Percentiles rank a stretch among this genome's conserved stretches.
Evolutionary conservation across 1,284 basidiomycete species (phyloP).

Genomic region (Ceratobasidium sp.): DNA sequence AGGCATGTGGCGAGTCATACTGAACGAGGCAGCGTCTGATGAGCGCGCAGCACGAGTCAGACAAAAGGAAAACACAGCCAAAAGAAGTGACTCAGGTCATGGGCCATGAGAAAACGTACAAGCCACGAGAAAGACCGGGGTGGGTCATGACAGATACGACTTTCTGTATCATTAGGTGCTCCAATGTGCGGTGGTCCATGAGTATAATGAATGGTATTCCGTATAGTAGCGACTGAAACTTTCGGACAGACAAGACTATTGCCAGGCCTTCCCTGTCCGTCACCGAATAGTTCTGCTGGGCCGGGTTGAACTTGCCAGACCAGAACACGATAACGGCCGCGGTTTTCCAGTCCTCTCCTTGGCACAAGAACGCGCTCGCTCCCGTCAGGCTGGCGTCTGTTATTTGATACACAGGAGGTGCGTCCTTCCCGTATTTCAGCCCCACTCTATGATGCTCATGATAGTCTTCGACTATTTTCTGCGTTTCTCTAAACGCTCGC

Average conservation of each 20-base stretch:
- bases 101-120: no score
- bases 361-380: conserved; percentile 7
- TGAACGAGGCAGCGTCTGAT: no score
- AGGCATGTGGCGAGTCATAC: no score
- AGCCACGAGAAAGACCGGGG: no score
- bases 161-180: conserved; percentile 52
- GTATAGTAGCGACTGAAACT: conserved; percentile 48
- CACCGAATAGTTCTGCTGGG: conserved; percentile 19
- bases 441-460: background rate
- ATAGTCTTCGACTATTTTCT: conserved; percentile 11
- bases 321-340: background rate
- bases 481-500: conserved; percentile 7
- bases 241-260: conserved; percentile 48
- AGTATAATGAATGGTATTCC: background rate
- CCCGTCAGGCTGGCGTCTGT: conserved; percentile 32
- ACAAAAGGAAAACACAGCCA: no score
- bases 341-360: conserved; percentile 20
- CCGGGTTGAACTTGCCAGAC: conserved; percentile 39
- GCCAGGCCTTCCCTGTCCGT: background rate
- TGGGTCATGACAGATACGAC: no score
- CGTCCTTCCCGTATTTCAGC: background rate
- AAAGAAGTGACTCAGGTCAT: no score
- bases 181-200: conserved; percentile 54
- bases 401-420: background rate
- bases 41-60: no score